Evolutionary conservation across 371 early-diverging fungal genomes (phyloP).

Genomic region (Mucor lusitanicus): DNA sequence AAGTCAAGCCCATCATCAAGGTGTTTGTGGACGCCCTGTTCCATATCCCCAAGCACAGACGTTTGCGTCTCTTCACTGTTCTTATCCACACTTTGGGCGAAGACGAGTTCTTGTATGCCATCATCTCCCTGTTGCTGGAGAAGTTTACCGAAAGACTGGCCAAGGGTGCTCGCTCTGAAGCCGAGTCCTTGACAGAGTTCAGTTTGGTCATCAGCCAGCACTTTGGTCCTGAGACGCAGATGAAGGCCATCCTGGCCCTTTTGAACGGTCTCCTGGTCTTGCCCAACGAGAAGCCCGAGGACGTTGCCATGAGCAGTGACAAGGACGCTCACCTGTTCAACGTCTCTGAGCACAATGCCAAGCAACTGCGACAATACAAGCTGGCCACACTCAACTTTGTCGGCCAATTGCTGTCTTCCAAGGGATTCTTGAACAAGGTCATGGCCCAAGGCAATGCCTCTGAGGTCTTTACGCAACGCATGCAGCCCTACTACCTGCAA

Average conservation of each 20-base stretch:
- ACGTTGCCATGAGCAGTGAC: slow-evolving; percentile 26
- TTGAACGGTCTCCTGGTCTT: slow-evolving; percentile 59
- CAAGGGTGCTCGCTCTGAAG: slow-evolving; percentile 58
- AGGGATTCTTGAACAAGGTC: slow-evolving; percentile 65
- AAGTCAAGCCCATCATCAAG: slow-evolving; percentile 76
- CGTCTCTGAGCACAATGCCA: slow-evolving; percentile 54
- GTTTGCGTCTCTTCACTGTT: slow-evolving; percentile 84
- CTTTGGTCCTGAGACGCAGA: slow-evolving; percentile 69
- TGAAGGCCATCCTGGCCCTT: slow-evolving; percentile 65
- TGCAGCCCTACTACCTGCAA: slow-evolving; percentile 58
- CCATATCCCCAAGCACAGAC: slow-evolving; percentile 93
- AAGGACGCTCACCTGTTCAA: slow-evolving; percentile 44
- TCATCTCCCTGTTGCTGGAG: slow-evolving; percentile 76
- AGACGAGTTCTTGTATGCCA: slow-evolving; percentile 70
- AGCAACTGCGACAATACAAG: slow-evolving; percentile 80
- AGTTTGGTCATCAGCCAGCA: slow-evolving; percentile 61
- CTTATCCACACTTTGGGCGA: slow-evolving; percentile 83
- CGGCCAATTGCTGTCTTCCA: slow-evolving; percentile 64
- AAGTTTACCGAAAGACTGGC: slow-evolving; percentile 59
- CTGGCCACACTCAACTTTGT: slow-evolving; percentile 72
- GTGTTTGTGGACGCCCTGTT: slow-evolving; percentile 91
- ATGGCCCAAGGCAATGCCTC: slow-evolving; percentile 40
- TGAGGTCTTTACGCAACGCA: slow-evolving; percentile 30
- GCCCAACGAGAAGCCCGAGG: slow-evolving; percentile 66
- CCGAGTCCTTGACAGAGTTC: slow-evolving; percentile 69